Evolutionary conservation across 2,329 filamentous ascomycete genomes (phyloP).

Genomic region (Aspergillus calidoustus): DNA sequence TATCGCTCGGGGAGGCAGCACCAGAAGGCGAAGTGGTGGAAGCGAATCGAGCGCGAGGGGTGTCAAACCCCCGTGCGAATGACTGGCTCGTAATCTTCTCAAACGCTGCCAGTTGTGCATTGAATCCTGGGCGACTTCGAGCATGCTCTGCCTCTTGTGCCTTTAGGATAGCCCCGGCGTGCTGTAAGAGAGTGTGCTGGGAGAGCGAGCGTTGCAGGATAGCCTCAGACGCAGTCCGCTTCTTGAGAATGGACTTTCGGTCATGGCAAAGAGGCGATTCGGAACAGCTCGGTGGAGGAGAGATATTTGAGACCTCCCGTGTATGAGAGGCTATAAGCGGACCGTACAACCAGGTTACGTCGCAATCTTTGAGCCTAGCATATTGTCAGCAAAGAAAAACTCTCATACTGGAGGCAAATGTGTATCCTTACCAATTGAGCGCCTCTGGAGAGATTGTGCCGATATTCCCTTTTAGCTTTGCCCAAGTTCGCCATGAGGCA

Average conservation of each 20-base stretch:
- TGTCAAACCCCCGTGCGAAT: slow-evolving; percentile 6
- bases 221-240: slow-evolving; percentile 92
- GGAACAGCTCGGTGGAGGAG: slow-evolving; percentile 58
- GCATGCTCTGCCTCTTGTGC: slow-evolving; percentile 71
- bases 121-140: slow-evolving; percentile 60
- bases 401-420: neutral
- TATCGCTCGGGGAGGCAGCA: slow-evolving; percentile 64
- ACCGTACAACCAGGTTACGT: slow-evolving; percentile 97
- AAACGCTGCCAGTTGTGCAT: slow-evolving; percentile 63
- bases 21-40: slow-evolving; percentile 74
- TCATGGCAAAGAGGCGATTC: slow-evolving; percentile 71
- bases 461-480: slow-evolving; percentile 85
- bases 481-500: slow-evolving; percentile 96
- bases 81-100: slow-evolving; percentile 59
- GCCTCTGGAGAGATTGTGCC: slow-evolving; percentile 88
- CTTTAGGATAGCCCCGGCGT: slow-evolving; percentile 83
- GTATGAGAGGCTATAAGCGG: slow-evolving; percentile 77
- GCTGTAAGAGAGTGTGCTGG: slow-evolving; percentile 84
- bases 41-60: slow-evolving; percentile 56
- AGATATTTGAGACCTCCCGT: slow-evolving; percentile 52
- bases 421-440: slow-evolving; percentile 78
- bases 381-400: slow-evolving; percentile 11
- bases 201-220: slow-evolving; percentile 91
- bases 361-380: slow-evolving; percentile 93
- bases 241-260: slow-evolving; percentile 92